A percentile compares a stretch with the other conserved stretches of the same genome.
Evolutionary conservation across 2,329 filamentous ascomycete genomes (phyloP).

Genomic region (Whalleya microplaca): DNA sequence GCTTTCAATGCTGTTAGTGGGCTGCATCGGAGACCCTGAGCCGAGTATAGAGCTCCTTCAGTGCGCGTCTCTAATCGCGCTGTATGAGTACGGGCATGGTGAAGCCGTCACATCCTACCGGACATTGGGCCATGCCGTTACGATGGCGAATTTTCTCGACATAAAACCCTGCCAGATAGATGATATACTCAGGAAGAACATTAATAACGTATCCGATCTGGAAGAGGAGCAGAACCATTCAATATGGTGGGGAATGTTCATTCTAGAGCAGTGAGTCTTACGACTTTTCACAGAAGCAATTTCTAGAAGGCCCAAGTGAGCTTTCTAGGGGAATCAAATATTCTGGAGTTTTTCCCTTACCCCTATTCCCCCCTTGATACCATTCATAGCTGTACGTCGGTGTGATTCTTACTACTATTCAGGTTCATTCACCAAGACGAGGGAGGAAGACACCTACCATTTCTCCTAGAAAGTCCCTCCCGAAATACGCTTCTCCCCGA

Average conservation of each 20-base stretch:
- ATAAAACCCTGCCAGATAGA: slow-evolving; percentile 43
- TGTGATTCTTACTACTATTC: slow-evolving; percentile 12
- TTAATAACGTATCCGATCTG: slow-evolving; percentile 22
- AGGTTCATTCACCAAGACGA: slow-evolving; percentile 40
- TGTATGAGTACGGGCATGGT: slow-evolving; percentile 51
- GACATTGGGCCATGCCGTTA: slow-evolving; percentile 47
- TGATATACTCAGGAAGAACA: slow-evolving; percentile 36
- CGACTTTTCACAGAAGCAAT: not conserved
- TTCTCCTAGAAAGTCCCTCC: slow-evolving; percentile 37
- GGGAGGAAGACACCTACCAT: slow-evolving; percentile 32
- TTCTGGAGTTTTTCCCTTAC: not conserved
- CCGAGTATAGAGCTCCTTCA: slow-evolving; percentile 46
- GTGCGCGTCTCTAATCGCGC: slow-evolving; percentile 44
- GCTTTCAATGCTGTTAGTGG: slow-evolving; percentile 40
- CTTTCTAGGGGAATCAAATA: not conserved
- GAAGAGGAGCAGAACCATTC: slow-evolving; percentile 45
- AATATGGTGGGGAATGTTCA: slow-evolving; percentile 49
- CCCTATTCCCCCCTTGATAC: not conserved
- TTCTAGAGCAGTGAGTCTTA: slow-evolving; percentile 46
- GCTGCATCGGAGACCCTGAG: slow-evolving; percentile 34
- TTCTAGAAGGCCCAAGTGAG: not conserved
- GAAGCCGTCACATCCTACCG: slow-evolving; percentile 46
- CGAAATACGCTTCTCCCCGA: slow-evolving; percentile 36
- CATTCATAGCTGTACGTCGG: not conserved
- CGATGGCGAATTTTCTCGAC: slow-evolving; percentile 40